Evolutionary conservation across 371 early-diverging fungal genomes (phyloP), one percentile per base, ranked within the genome.

Genomic region (Phascolomyces articulosus): DNA sequence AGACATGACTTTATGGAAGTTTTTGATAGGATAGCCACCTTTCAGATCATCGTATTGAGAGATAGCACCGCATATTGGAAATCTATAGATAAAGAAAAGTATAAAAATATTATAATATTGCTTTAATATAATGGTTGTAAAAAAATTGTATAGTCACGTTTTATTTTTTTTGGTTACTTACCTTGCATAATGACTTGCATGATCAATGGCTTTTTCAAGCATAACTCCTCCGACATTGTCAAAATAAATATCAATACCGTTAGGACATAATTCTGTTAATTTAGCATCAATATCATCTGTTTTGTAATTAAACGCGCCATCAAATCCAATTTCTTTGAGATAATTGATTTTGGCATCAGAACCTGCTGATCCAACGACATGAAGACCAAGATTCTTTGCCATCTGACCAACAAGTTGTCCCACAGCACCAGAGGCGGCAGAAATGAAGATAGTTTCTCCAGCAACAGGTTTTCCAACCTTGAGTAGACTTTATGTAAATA

Each of bases 291-390:
- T 73, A 48, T 82, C 85, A 26, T 78, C 77, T 2, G 86, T 90
- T 78, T 92, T 93, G 86, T 93, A 93, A 79, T 93, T 93, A 85
- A 95, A 92, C 7, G 87, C 95, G 4, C 68, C 90, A 73, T 92
- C 91, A 48, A 88, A 89, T 3, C 87, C 88, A 47, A n/a, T n/a
- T n/a, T n/a, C n/a, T n/a, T n/a, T n/a, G n/a, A n/a, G n/a, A n/a
- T n/a, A n/a, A n/a, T n/a, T 77, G n/a, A 89, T 87, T 72, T 95
- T 95, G 16, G 90, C 92, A 47, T 92, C 90, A 6, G 87, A 80
- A 0, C 93, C 91, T 2, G 92, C 92, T 2, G 85, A 83, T 15
- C 92, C 95, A 20, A 93, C 85, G 13, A 95, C 94, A 13, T 69
- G 82, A 26, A 83, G 69, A 1, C 90, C 91, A 26, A 78, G 68